Evolutionary conservation across 176 grass and related monocot genomes (phyloP).

Genomic region (Eleusine coracana): DNA sequence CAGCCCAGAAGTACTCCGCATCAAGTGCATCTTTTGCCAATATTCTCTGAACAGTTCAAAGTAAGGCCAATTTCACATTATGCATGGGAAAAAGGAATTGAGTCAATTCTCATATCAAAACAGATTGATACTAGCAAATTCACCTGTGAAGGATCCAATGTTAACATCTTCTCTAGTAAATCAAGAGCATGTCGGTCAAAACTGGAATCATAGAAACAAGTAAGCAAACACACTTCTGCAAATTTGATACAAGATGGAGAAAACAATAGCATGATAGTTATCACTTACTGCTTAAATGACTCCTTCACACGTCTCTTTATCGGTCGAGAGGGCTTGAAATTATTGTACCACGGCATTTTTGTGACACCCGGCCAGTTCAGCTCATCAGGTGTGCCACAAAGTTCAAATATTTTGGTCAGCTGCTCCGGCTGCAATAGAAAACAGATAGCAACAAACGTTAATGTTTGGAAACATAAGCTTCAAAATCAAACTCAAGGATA

Average conservation of each 20-base stretch:
- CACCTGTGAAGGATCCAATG: constrained; percentile 76
- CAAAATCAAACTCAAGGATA: not conserved
- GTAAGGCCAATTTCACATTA: constrained; percentile 31
- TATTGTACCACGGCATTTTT: constrained; percentile 95
- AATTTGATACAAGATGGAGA: constrained; percentile 29
- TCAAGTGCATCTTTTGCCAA: constrained; percentile 88
- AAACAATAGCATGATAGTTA: constrained; percentile 54
- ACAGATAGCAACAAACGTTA: not conserved
- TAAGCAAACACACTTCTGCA: constrained; percentile 33
- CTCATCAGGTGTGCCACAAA: constrained; percentile 93
- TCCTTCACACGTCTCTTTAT: constrained; percentile 80
- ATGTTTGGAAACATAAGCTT: not conserved
- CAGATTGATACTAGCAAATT: not conserved
- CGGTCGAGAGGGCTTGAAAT: constrained; percentile 71
- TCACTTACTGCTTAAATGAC: constrained; percentile 92
- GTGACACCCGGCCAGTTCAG: constrained; percentile 81
- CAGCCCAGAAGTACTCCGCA: constrained; percentile 94
- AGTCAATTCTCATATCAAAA: constrained; percentile 19
- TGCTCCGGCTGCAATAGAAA: constrained; percentile 69
- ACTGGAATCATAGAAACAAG: constrained; percentile 41
- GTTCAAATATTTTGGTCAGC: constrained; percentile 83
- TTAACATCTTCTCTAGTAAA: constrained; percentile 87
- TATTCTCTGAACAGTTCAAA: constrained; percentile 68
- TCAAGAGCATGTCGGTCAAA: constrained; percentile 86
- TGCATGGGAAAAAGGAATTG: constrained; percentile 2